A percentile compares a stretch with the other conserved stretches of the same genome.
phyloP scores from a whole-genome alignment of 768 basidiomycete genomes.

The Rubroboletus satanas region DNA sequence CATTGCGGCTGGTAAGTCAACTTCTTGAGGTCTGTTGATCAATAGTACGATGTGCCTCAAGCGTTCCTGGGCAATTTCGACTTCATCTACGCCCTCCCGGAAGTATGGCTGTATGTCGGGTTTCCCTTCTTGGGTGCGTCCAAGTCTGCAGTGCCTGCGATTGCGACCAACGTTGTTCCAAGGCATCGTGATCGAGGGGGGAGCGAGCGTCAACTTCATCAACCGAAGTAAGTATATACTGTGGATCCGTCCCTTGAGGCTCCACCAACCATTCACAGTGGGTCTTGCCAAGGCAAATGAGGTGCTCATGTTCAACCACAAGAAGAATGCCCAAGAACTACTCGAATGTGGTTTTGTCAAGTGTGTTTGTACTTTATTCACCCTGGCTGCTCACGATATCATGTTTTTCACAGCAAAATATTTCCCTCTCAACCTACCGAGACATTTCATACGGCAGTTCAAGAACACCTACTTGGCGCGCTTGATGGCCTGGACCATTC shows the following conservation, averaged over 20 bases:
- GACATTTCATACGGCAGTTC: constrained; percentile 52
- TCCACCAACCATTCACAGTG: constrained; percentile 40
- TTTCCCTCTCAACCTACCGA: constrained; percentile 50
- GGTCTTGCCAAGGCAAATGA: constrained; percentile 69
- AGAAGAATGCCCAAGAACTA: constrained; percentile 55
- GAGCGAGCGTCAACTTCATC: constrained; percentile 64
- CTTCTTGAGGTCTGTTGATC: not conserved
- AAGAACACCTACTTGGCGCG: constrained; percentile 47
- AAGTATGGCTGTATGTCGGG: constrained; percentile 59
- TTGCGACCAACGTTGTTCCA: constrained; percentile 1
- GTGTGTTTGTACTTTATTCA: constrained; percentile 32
- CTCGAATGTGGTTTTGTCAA: constrained; percentile 62
- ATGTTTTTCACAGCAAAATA: constrained; percentile 44
- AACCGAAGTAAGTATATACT: constrained; percentile 50
- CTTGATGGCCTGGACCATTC: constrained; percentile 54
- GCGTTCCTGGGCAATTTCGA: constrained; percentile 72
- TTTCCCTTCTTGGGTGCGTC: constrained; percentile 58
- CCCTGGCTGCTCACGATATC: not conserved
- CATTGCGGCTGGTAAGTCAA: constrained; percentile 54
- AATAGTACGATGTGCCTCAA: constrained; percentile 19
- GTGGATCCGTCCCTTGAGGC: not conserved
- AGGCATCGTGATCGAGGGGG: constrained; percentile 68
- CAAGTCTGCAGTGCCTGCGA: not conserved
- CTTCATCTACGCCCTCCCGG: constrained; percentile 64
- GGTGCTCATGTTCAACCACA: constrained; percentile 66